A percentile compares a stretch with the other conserved stretches of the same genome.
These are phyloP conservation scores for Posidonia australis DNA, from an alignment of 106 monocot genomes.

Conservation along the genomic window DNA sequence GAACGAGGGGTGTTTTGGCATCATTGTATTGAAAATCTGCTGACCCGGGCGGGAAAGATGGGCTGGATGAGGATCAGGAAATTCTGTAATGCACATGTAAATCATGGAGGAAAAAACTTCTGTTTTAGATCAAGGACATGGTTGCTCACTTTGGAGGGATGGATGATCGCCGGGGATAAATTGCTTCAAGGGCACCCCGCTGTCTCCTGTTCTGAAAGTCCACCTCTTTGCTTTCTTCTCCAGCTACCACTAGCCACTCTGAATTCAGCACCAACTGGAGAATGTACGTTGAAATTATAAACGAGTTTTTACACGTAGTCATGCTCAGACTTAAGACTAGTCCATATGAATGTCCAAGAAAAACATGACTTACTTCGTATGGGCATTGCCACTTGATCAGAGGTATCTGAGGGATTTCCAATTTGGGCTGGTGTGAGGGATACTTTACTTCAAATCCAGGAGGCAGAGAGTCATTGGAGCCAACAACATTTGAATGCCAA, in stretches of 20 bases:
- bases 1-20: constrained; percentile 34
- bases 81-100: background rate
- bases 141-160: constrained; percentile 71
- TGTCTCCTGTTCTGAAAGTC: constrained; percentile 45
- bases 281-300: no score
- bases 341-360: background rate
- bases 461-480: constrained; percentile 53
- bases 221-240: constrained; percentile 73
- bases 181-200: constrained; percentile 57
- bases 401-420: constrained; percentile 44
- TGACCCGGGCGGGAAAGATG: constrained; percentile 17
- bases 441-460: no score
- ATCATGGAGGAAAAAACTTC: constrained; percentile 8
- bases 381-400: constrained; percentile 63
- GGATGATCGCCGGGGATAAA: constrained; percentile 58
- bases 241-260: constrained; percentile 79
- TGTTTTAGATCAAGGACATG: background rate
- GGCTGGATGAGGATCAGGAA: constrained; percentile 36
- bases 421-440: constrained; percentile 78
- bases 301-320: no score
- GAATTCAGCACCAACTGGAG: constrained; percentile 25
- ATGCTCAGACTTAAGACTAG: no score
- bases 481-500: constrained; percentile 30
- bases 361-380: constrained; percentile 29
- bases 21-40: constrained; percentile 33